These are phyloP conservation scores for Jasminum sambac DNA, from an alignment of 257 asterid species.

Conservation along the genomic window DNA sequence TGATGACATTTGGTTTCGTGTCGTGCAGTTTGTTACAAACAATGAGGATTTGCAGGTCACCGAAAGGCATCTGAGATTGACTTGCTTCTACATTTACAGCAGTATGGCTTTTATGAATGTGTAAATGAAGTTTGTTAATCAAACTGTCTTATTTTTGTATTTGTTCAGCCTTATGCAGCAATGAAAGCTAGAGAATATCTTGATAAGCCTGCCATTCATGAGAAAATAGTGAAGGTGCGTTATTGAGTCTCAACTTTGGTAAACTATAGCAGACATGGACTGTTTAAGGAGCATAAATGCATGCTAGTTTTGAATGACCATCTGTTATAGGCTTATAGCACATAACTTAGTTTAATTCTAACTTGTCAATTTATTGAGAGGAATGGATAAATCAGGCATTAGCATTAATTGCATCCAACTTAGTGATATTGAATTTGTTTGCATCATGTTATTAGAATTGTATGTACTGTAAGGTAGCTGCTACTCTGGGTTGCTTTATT, in stretches of 20 bases:
- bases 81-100: constrained; percentile 14
- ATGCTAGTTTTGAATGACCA: background rate
- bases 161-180: constrained; percentile 84
- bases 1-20: constrained; percentile 98
- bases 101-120: constrained; percentile 17
- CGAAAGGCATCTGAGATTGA: constrained; percentile 4
- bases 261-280: constrained; percentile 5
- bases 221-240: constrained; percentile 91
- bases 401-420: background rate
- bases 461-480: no score
- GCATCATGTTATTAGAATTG: background rate
- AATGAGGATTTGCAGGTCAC: constrained; percentile 89
- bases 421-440: background rate
- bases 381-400: background rate
- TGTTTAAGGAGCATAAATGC: constrained; percentile 3
- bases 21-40: constrained; percentile 90
- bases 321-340: background rate
- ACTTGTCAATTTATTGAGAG: background rate
- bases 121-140: constrained; percentile 25
- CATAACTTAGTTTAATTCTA: background rate
- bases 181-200: constrained; percentile 86
- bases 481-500: no score
- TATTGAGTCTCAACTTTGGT: constrained; percentile 2
- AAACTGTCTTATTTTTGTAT: constrained; percentile 23
- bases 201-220: constrained; percentile 91